Conservation (phyloP, 768 basidiomycete genomes). For the Cyclocybe aegerita region DNA sequence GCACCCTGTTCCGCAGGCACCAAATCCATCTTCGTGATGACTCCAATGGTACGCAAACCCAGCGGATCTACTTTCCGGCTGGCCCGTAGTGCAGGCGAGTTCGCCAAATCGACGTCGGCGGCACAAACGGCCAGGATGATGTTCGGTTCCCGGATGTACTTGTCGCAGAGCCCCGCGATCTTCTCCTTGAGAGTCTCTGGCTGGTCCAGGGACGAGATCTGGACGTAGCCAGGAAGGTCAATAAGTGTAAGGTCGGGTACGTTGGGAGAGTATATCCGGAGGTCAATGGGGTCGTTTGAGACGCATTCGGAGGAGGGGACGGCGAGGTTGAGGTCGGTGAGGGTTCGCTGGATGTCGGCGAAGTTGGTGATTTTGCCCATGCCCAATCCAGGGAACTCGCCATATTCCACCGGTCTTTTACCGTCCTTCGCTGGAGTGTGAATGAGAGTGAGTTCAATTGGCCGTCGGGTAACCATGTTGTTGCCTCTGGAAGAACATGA, state of each 20-base stretch:
- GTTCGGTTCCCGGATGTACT: slow-evolving; percentile 99
- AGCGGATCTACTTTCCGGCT: slow-evolving; percentile 94
- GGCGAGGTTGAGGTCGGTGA: slow-evolving; percentile 93
- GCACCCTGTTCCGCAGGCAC: slow-evolving; percentile 86
- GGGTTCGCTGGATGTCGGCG: slow-evolving; percentile 84
- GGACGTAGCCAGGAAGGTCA: slow-evolving; percentile 96
- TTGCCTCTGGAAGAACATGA: slow-evolving; percentile 66
- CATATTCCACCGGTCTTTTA: slow-evolving; percentile 71
- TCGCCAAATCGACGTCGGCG: slow-evolving; percentile 97
- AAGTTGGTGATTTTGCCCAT: slow-evolving; percentile 91
- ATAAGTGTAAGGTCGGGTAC: slow-evolving; percentile 98
- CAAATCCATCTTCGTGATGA: slow-evolving; percentile 99
- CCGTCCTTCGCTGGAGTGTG: slow-evolving; percentile 74
- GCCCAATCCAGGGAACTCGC: slow-evolving; percentile 90
- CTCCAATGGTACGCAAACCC: slow-evolving; percentile 93
- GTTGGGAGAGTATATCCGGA: slow-evolving; percentile 92
- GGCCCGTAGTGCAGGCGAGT: slow-evolving; percentile 92
- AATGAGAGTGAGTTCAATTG: slow-evolving; percentile 95
- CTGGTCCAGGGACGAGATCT: slow-evolving; percentile 93
- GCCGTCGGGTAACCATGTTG: slow-evolving; percentile 99
- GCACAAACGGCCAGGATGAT: slow-evolving; percentile 99
- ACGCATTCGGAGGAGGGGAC: slow-evolving; percentile 90
- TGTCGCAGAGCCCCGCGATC: slow-evolving; percentile 85
- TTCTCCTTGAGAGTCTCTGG: slow-evolving; percentile 94
- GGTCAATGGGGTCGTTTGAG: slow-evolving; percentile 93